Base-by-base conservation (phyloP, 805 yeast genomes). In the Metschnikowia hibisci region DNA sequence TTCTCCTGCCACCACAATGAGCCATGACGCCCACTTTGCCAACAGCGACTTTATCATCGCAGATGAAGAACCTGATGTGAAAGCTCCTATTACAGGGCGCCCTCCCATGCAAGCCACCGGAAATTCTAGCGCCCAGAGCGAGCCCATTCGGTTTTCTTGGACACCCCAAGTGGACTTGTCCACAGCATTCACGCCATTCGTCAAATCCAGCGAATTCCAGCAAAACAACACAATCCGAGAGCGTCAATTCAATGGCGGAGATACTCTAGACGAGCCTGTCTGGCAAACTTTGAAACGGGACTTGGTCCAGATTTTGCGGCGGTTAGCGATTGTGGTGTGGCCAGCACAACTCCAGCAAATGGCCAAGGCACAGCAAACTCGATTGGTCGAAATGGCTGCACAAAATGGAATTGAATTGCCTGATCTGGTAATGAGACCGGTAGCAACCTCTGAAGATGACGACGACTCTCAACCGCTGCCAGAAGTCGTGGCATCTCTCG, bases 201-300 rank as follows among this genome's bases (percentile, higher is more conserved):
- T 44, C 41, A 39, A 45, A 10, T 45, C 51, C 28, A 29, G 27
- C n/a, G 35, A 42, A 8, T 48, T 51, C 23, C 51, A 41, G 41
- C 39, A 42, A 8, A 32, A 36, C 26, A 45, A 42, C 42, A 44
- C 53, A 29, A 54, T 67, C 31, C 53, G 57, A 34, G 82, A 78
- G 55, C 65, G 78, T 37, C 81, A 77, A 48, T 80, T 73, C 55
- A 58, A 79, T 15, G 88, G 88, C 2, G 85, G 86, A 23, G 84
- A 82, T 55, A 82, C 89, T 2, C 62, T 82, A 10, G 87, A 83
- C 55, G 89, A 82, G 61, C 86, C 88, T 0, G 82, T 82, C 7
- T 57, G 67, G 55, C 64, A 70, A 26, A 82, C 89, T 0, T 61
- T 82, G 48, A 55, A 56, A 25, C 53, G 74, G 42, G 76, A 70